These are phyloP conservation scores for Pythium sukuiense DNA, from an alignment of 352 stramenopile species.

Conservation along the genomic window DNA sequence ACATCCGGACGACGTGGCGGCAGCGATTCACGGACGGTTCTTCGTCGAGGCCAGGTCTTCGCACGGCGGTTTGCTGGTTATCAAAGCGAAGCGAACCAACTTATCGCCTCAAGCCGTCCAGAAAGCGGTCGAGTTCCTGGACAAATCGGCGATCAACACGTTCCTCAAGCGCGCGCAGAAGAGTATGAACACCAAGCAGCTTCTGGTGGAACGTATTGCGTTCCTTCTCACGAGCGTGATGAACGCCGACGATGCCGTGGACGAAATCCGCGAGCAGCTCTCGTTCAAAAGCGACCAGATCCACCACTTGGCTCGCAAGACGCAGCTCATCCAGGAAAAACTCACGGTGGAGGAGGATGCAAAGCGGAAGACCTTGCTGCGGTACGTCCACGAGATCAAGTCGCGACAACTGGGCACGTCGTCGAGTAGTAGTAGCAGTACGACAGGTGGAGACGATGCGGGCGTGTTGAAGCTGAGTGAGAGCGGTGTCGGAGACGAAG, in stretches of 20 bases:
- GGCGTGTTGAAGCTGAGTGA: constrained; percentile 82
- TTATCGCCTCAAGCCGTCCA: constrained; percentile 50
- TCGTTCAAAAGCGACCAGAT: constrained; percentile 77
- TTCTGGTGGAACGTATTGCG: constrained; percentile 90
- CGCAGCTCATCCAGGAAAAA: constrained; percentile 75
- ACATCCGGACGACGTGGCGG: constrained; percentile 60
- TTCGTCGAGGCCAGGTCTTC: constrained; percentile 84
- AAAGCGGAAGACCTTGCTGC: constrained; percentile 93
- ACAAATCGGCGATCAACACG: constrained; percentile 87
- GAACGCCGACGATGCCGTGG: constrained; percentile 68
- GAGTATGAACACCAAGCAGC: constrained; percentile 90
- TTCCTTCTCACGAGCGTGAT: constrained; percentile 76
- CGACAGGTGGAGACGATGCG: constrained; percentile 16
- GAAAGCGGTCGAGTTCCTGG: constrained; percentile 85
- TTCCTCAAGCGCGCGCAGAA: constrained; percentile 94
- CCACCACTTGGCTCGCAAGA: constrained; percentile 72
- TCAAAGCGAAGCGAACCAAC: constrained; percentile 92
- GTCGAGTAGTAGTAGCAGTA: constrained; percentile 28
- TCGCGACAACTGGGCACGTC: constrained; percentile 30
- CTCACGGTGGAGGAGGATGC: constrained; percentile 93
- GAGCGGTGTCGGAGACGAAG: constrained; percentile 93
- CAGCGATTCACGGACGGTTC: constrained; percentile 73
- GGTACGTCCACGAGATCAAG: constrained; percentile 95
- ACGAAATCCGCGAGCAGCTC: constrained; percentile 51
- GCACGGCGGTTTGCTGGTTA: constrained; percentile 84